Evolutionary conservation across 371 early-diverging fungal species (phyloP), one percentile per base, ranked within the genome.

Genomic region (Apophysomyces elegans): DNA sequence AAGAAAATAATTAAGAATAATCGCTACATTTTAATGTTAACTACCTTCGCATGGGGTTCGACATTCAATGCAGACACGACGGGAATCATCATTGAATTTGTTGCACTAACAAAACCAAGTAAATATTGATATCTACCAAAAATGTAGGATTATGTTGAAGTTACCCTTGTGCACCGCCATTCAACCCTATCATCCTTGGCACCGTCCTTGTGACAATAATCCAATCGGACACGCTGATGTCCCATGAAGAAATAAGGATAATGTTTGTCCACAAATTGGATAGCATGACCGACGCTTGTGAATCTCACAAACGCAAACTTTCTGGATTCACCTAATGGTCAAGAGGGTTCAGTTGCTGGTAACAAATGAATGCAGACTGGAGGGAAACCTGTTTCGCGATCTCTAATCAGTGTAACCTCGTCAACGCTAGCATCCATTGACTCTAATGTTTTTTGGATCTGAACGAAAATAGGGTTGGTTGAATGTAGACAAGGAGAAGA

Each of bases 291-390:
- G 18, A 87, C 87, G 64, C 84, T 83, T 9, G 83, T 84, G 69
- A 89, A 89, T 38, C 84, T 79, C 16, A 86, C 83, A 76, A 89
- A 89, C 1, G 89, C 89, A 72, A 87, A 87, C 62, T 86, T 80
- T 45, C 86, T 70, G 16, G 88, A 87, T 63, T 76, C 72, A 12
- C 89, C 87, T 83, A 50, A 58, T 59, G 41, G 36, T 46, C 54
- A 37, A 43, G 37, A 50, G 38, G 18, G 54, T 16, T 18, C 47
- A 37, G 41, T 59, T 38, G 41, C 44, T 39, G 7, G 41, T 36
- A 12, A 18, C 35, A 47, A 64, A 12, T 16, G 36, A 58, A 26
- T 9, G 56, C 44, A 36, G 14, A 59, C 18, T 21, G 35, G 62
- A 43, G 43, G 56, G 50, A 63, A 64, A 81, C 82, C 85, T 71